Base-by-base conservation (phyloP, 768 basidiomycete genomes). In the Fistulinella prunicolor region DNA sequence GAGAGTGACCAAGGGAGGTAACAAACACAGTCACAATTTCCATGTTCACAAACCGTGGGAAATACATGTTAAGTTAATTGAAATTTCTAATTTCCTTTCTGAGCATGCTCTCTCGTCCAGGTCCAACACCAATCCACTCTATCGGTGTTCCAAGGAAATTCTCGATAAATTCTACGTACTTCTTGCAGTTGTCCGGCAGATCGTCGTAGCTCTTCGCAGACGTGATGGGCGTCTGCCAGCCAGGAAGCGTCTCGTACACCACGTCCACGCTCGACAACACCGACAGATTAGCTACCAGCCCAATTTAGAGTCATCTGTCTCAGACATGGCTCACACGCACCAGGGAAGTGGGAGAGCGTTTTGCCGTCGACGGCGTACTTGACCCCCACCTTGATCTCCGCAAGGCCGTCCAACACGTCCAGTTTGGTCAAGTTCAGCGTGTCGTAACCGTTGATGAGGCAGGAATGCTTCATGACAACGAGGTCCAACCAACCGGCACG, bases 401-500 rank as follows among this genome's bases (percentile, higher is more conserved):
- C 65, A 19, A 99, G 75, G 22, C 75, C 72, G 60, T 97, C 94
- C 41, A 99, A 77, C 14, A 99, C 75, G 60, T 99, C 96, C 39
- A 99, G 82, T 67, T 99, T 99, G 41, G 96, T 99, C 56, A 99
- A 77, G 70, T 99, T 99, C 53, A 98, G 73, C 38, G 70, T 65
- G 61, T 95, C 92, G 68, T 98, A 99, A 29, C 96, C 96, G 67
- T 99, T 99, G 78, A 99, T 91, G 53, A 90, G 70, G 63, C 76
- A 82, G 7, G 95, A 98, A 69, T 97, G 86, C 66, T 83, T 86
- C 76, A 99, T 79, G 35, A 97, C 92, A 47, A 97, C 91, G 13
- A 98, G 76, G 69, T 99, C 96, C 38, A 99, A 82, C 96, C 96
- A 99, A 12, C 96, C 96, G 68, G 94, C 92, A 45, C 96, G 86